phyloP scores from a whole-genome alignment of 2,329 filamentous ascomycete genomes.

The Diaporthe australafricana region DNA sequence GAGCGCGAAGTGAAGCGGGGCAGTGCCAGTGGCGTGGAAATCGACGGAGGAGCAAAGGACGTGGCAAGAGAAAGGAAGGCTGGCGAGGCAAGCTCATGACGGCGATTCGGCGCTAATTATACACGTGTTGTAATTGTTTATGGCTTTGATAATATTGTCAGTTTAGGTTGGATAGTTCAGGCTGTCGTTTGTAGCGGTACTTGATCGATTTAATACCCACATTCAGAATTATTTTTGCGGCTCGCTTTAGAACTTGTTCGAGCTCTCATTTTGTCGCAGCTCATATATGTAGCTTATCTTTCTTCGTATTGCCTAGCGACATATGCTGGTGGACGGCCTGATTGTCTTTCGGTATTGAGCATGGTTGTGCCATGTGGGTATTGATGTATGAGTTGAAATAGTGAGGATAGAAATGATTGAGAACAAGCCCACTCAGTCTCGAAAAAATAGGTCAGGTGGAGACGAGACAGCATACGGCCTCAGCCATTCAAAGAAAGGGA shows the following conservation, averaged over 20 bases:
- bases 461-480: background rate
- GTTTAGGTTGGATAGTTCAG: constrained; percentile 1
- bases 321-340: background rate
- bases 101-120: background rate
- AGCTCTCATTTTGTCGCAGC: background rate
- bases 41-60: constrained; percentile 59
- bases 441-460: no score
- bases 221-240: background rate
- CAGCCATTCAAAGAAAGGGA: no score
- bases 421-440: background rate
- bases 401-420: background rate
- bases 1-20: constrained; percentile 46
- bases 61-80: constrained; percentile 60
- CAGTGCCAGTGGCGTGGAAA: constrained; percentile 39
- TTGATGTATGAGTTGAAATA: background rate
- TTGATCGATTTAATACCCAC: background rate
- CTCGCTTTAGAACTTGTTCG: background rate
- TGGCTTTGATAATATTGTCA: background rate
- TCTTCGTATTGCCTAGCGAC: background rate
- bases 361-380: background rate
- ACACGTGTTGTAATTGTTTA: background rate
- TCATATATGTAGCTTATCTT: background rate
- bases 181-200: background rate
- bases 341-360: background rate
- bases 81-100: constrained; percentile 38